Evolutionary conservation across 192 early-diverging fungal species (phyloP).

Genomic region (Backusella macrospora): DNA sequence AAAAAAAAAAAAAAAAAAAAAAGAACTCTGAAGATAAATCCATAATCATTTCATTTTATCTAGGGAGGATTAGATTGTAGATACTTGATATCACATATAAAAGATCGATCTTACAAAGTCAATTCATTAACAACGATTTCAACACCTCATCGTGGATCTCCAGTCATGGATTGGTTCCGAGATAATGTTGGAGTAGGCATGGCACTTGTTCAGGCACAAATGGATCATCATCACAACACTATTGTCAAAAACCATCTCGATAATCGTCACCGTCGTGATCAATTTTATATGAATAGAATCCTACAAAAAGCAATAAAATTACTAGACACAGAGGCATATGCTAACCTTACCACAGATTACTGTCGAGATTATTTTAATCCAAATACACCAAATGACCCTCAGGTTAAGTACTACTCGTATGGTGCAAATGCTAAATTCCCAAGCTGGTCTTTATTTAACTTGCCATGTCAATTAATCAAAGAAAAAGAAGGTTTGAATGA

Average conservation of each 20-base stretch:
- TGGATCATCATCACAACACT: not conserved
- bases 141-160: constrained; percentile 91
- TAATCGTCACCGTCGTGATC: not conserved
- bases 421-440: constrained; percentile 72
- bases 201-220: constrained; percentile 33
- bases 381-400: constrained; percentile 76
- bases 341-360: constrained; percentile 88
- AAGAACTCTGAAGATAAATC: not conserved
- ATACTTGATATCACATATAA: constrained; percentile 87
- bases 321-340: constrained; percentile 88
- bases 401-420: constrained; percentile 81
- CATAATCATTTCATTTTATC: no score
- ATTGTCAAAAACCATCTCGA: not conserved
- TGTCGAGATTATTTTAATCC: constrained; percentile 87
- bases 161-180: constrained; percentile 94
- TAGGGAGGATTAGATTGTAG: constrained; percentile 93
- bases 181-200: constrained; percentile 84
- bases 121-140: constrained; percentile 88
- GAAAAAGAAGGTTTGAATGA: constrained; percentile 88
- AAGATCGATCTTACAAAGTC: constrained; percentile 67
- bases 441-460: constrained; percentile 66
- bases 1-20: not conserved
- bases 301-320: constrained; percentile 46
- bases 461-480: constrained; percentile 79
- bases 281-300: not conserved